phyloP scores from a whole-genome alignment of 2,329 filamentous ascomycete genomes.

The Pseudocercospora crystallina region DNA sequence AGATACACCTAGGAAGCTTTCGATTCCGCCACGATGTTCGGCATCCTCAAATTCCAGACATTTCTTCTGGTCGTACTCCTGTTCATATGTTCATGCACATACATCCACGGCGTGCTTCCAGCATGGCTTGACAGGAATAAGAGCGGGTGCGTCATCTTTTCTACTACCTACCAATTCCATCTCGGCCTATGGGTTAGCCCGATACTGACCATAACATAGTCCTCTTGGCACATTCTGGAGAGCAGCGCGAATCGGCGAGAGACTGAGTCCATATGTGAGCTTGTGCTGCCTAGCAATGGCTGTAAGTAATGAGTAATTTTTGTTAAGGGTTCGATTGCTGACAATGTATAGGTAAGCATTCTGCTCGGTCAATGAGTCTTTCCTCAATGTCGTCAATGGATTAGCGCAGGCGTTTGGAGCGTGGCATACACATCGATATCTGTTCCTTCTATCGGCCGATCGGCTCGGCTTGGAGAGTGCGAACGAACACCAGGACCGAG shows the following conservation, averaged over 20 bases:
- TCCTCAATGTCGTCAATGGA: background rate
- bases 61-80: constrained; percentile 92
- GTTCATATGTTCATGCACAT: constrained; percentile 92
- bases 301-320: constrained; percentile 53
- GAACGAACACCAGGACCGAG: too few relatives aligned
- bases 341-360: constrained; percentile 26
- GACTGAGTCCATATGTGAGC: constrained; percentile 92
- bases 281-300: constrained; percentile 93
- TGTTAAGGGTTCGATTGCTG: background rate
- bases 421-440: too few relatives aligned
- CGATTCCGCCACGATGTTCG: constrained; percentile 61
- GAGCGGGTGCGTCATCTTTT: constrained; percentile 64
- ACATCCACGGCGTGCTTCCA: constrained; percentile 87
- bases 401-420: constrained; percentile 26
- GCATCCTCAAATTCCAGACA: constrained; percentile 98
- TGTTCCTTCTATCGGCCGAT: too few relatives aligned
- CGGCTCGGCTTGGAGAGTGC: too few relatives aligned
- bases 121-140: constrained; percentile 90
- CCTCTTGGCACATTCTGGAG: constrained; percentile 88
- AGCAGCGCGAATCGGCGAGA: constrained; percentile 85
- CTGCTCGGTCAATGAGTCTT: constrained; percentile 24
- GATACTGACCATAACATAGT: constrained; percentile 9
- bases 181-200: background rate
- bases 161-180: too few relatives aligned
- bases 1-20: too few relatives aligned